These are phyloP conservation scores for Ascochyta lentis DNA, from an alignment of 2,329 filamentous ascomycete species.

Conservation along the genomic window DNA sequence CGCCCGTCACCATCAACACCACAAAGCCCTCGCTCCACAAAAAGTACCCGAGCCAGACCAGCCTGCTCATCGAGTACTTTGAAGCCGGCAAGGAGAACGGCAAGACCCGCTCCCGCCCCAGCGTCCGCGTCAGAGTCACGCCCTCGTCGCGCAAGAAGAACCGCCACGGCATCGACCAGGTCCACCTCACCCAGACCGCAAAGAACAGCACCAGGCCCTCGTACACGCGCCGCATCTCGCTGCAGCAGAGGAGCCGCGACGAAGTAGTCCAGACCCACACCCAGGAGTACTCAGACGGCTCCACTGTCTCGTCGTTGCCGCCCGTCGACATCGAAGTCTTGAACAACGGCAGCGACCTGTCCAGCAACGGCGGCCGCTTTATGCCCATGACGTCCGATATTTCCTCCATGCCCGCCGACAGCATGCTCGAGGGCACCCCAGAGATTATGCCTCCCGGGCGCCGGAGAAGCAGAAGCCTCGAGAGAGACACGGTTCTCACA, in stretches of 20 bases:
- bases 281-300: slow-evolving; percentile 76
- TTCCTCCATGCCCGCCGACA: slow-evolving; percentile 79
- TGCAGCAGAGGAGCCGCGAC: slow-evolving; percentile 56
- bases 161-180: slow-evolving; percentile 71
- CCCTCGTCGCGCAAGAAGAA: slow-evolving; percentile 65
- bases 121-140: slow-evolving; percentile 80
- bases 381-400: slow-evolving; percentile 79
- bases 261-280: slow-evolving; percentile 40
- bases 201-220: slow-evolving; percentile 71
- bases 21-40: slow-evolving; percentile 64
- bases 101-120: slow-evolving; percentile 73
- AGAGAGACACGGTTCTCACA: slow-evolving; percentile 46
- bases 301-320: slow-evolving; percentile 70
- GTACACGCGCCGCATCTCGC: slow-evolving; percentile 71
- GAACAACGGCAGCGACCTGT: slow-evolving; percentile 71
- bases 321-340: slow-evolving; percentile 92
- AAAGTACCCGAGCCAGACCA: slow-evolving; percentile 77
- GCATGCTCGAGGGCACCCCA: slow-evolving; percentile 66
- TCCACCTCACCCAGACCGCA: slow-evolving; percentile 85
- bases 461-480: slow-evolving; percentile 59
- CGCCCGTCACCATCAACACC: slow-evolving; percentile 89
- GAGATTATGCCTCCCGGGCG: slow-evolving; percentile 54
- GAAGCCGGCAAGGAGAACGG: slow-evolving; percentile 75
- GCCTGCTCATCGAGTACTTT: slow-evolving; percentile 92
- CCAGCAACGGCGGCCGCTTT: slow-evolving; percentile 68